These are phyloP conservation scores for Zymoseptoria pseudotritici DNA, from an alignment of 2,329 filamentous ascomycete genomes.

Conservation along the genomic window DNA sequence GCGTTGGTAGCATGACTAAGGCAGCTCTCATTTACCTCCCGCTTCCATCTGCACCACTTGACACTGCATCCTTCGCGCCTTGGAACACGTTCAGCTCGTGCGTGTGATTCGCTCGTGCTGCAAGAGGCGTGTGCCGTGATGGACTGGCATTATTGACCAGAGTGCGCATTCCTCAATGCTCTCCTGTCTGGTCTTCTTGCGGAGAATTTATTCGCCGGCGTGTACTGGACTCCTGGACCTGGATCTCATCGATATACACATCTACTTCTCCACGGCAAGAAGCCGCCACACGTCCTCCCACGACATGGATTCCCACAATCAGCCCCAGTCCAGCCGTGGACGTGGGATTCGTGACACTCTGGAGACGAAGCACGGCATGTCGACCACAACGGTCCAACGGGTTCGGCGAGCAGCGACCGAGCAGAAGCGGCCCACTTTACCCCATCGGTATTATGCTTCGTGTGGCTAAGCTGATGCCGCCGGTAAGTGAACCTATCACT, in stretches of 20 bases:
- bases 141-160: neutral
- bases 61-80: neutral
- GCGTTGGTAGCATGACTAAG: neutral
- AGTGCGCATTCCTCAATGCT: neutral
- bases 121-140: neutral
- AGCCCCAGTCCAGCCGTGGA: neutral
- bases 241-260: no score
- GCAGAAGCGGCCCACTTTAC: neutral
- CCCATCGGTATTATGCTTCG: neutral
- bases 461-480: neutral
- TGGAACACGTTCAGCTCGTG: neutral
- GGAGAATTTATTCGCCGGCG: neutral
- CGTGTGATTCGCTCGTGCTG: neutral
- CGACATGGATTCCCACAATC: neutral
- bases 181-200: neutral
- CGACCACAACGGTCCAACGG: neutral
- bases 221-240: no score
- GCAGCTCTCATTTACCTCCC: neutral
- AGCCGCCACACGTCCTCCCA: neutral
- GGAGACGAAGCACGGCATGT: neutral
- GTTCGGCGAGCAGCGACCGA: neutral
- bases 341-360: neutral
- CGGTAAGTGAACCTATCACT: neutral
- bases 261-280: no score
- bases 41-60: neutral